Conservation (phyloP, 1,284 basidiomycete genomes). For the Rhodotorula sp. region DNA sequence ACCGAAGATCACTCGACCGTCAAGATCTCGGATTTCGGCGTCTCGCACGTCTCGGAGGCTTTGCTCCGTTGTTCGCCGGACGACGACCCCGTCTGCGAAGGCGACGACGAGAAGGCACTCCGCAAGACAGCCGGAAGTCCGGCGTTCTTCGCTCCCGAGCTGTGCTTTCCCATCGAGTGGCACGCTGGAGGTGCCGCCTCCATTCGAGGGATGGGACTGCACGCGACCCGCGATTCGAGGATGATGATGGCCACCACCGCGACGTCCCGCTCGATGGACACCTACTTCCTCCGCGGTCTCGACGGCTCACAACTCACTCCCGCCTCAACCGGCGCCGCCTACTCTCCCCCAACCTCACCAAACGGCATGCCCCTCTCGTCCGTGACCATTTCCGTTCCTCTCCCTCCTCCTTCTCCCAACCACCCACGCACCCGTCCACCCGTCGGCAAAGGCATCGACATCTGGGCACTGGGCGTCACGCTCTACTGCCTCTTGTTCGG, state of each 20-base stretch:
- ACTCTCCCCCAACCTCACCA: constrained; percentile 13
- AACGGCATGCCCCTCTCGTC: constrained; percentile 25
- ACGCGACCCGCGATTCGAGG: constrained; percentile 13
- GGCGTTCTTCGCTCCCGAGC: constrained; percentile 95
- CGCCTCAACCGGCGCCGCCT: neutral
- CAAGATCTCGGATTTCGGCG: constrained; percentile 98
- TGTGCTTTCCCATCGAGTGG: constrained; percentile 58
- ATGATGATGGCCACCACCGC: constrained; percentile 14
- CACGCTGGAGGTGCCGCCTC: constrained; percentile 33
- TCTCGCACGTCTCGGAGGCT: constrained; percentile 89
- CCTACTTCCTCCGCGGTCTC: constrained; percentile 38
- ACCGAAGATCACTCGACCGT: constrained; percentile 71
- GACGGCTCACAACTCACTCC: constrained; percentile 10
- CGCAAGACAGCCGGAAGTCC: constrained; percentile 95
- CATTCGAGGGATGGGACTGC: neutral
- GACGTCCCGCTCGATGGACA: neutral
- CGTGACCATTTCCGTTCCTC: constrained; percentile 39
- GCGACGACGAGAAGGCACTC: constrained; percentile 76
- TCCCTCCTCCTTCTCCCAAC: constrained; percentile 24
- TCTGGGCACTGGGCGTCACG: constrained; percentile 99
- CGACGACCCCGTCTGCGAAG: constrained; percentile 54
- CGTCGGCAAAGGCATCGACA: constrained; percentile 92
- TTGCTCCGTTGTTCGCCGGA: constrained; percentile 62
- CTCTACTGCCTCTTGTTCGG: constrained; percentile 94
- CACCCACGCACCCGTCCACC: constrained; percentile 49